Conservation (phyloP, 805 yeast species). For the Metschnikowia orientalis region DNA sequence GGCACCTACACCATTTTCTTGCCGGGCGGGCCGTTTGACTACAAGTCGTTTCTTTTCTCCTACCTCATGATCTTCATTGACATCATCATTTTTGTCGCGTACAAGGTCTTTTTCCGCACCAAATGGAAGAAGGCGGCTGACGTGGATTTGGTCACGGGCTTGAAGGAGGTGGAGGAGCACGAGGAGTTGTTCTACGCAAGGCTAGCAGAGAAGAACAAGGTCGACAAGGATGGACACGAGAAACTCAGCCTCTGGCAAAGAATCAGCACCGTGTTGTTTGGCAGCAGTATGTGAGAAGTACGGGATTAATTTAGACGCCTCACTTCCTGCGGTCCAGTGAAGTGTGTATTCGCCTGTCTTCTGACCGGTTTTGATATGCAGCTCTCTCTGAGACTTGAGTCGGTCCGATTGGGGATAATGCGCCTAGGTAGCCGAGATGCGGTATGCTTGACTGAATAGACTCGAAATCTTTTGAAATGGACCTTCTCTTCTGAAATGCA, state of each 20-base stretch:
- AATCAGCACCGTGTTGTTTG: conserved; percentile 22
- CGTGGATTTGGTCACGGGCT: conserved; percentile 27
- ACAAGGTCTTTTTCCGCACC: conserved; percentile 13
- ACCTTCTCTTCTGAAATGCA: too few relatives aligned
- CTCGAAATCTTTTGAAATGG: too few relatives aligned
- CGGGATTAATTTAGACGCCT: too few relatives aligned
- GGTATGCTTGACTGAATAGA: too few relatives aligned
- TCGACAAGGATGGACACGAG: conserved; percentile 19
- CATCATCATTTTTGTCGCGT: conserved; percentile 13
- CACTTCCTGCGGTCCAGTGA: too few relatives aligned
- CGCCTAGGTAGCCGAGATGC: too few relatives aligned
- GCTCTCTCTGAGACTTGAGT: too few relatives aligned
- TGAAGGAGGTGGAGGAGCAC: conserved; percentile 38
- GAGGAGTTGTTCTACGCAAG: conserved; percentile 27
- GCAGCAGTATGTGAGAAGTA: conserved; percentile 24
- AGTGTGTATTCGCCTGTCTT: too few relatives aligned
- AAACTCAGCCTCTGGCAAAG: conserved; percentile 15
- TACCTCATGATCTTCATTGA: conserved; percentile 19
- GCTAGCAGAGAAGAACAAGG: conserved; percentile 13
- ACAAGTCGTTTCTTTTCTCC: conserved; percentile 15
- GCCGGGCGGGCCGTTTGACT: conserved; percentile 8
- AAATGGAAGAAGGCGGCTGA: conserved; percentile 16
- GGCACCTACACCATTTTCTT: conserved; percentile 15
- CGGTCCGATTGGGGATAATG: too few relatives aligned
- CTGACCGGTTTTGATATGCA: too few relatives aligned